Base-by-base conservation (phyloP, 768 basidiomycete genomes). In the Astraeus odoratus region DNA sequence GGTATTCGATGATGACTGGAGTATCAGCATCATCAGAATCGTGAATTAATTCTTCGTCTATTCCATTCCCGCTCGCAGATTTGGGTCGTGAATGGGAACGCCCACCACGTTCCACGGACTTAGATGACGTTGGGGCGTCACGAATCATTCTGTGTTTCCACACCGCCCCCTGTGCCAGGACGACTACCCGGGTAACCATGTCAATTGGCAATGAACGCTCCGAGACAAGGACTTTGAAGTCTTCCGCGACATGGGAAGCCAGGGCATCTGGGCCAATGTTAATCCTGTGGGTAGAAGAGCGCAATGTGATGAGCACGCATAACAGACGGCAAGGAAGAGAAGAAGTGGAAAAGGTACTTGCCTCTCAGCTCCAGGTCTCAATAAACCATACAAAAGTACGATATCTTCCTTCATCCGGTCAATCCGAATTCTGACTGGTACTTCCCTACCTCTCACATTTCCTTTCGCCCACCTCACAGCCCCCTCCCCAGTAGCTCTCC, bases 81-180 rank as follows among this genome's bases (percentile, higher is more conserved):
- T n/a, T 12, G 23, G 44, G 29, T 56, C 37, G 15, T 61, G 22
- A 56, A 46, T 31, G 56, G 50, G 40, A 19, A 4, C 37, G 37
- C 37, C 37, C 23, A n/a, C 15, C 22, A n/a, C 23, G 37, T 15
- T 39, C 37, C 6, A 4, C 22, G 4, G 37, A n/a, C 16, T 39
- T 39, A n/a, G 37, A 23, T 5, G 22, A 25, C 16, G 24, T 27
- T 38, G 37, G 6, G 12, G 4, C 8, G 22, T 77, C 73, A 37
- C 81, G 83, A 51, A 81, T 70, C 77, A 89, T 83, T 22, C 86
- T 76, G 48, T 88, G 78, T 51, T 83, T 85, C 86, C 89, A 95
- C 10, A 93, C 71, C 0, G 87, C 86, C 25, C 87, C 84, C 50
- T 95, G 78, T 1, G 82, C 73, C 30, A 91, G 74, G 24, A 86